Evolutionary conservation across 768 basidiomycete genomes (phyloP), one percentile per base, ranked within the genome.

Genomic region (Tylopilus balloui): DNA sequence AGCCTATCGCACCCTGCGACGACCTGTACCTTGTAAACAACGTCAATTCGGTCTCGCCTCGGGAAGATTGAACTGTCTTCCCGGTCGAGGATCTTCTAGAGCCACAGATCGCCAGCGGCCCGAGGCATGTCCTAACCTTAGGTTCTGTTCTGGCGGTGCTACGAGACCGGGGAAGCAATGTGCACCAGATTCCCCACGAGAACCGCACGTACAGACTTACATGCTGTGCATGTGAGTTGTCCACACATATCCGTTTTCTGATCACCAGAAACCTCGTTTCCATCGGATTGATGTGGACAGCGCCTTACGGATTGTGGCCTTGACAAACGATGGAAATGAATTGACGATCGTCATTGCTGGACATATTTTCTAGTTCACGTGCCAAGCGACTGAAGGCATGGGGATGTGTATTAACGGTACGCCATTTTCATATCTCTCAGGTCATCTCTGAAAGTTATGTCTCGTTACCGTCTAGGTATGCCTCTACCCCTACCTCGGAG

Each of bases 401-500:
- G 25, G 15, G 9, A 34, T 23, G 45, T 48, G 44, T 27, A 60
- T 50, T 51, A 58, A 45, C 41, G 39, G 50, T 56, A 64, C 50
- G 35, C 52, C 56, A 65, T 47, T 40, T 34, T 53, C 53, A 19
- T 48, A 47, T 52, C 35, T 23, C 20, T 35, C 25, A n/a, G 46
- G 27, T 47, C 51, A 48, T 56, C 51, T 56, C 53, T 54, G 58
- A 43, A 41, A 31, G 47, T 36, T 29, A 42, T 25, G 12, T 45
- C 38, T 39, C 37, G 42, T 65, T 45, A 89, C 72, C 88, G 83
- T 57, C 86, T 73, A 41, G 80, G 83, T 73, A 83, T 78, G 47
- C 93, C 92, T 51, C 92, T 78, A 23, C 93, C 93, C 55, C 93
- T 77, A 37, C 92, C 92, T 63, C 92, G 78, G 54, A 95, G 66